Base-by-base conservation (phyloP, 345 rosid genomes). In the Eutrema heterophyllum region DNA sequence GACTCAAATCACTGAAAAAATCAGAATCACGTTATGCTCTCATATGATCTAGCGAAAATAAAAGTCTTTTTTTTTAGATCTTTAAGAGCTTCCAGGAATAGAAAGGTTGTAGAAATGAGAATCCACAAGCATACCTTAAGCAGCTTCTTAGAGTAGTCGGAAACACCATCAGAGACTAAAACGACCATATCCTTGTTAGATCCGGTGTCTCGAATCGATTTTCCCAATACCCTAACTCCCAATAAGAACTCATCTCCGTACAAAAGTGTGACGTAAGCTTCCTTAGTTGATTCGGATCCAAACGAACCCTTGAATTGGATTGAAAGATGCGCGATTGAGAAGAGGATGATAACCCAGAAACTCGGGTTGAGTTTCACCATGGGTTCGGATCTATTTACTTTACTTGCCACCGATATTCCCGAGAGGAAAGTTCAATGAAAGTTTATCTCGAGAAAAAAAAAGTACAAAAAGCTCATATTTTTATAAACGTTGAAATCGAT, bases 231-330 rank as follows among this genome's bases (percentile, higher is more conserved):
- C 81, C 97, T 85, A 78, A 91, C 98, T 18, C 98, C 98, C 78
- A 94, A 76, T 63, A 94, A 65, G 80, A 94, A 94, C 84, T 89
- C 98, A 77, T 94, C 98, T 24, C 97, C 98, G 44, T 94, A 94
- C 72, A 94, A 70, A 12, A 94, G 84, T 33, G 97, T 91, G 72
- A 78, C 97, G 79, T 89, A 94, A 44, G 98, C 98, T 70, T 88
- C 79, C 30, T 75, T 77, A 18, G 78, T 80, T 67, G 83, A 78
- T 65, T 18, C 51, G 58, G 81, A 80, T 69, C 84, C 86, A 18
- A 64, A 49, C 63, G 88, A 72, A 50, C 64, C 75, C 15, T 60
- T 74, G 41, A 77, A 68, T 11, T 72, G 85, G 68, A 76, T 59
- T 61, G 79, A 80, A 39, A 82, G 35, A 38, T 84, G 62, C 16